Evolutionary conservation across 1,284 basidiomycete genomes (phyloP).

Genomic region (Fomitopsis pinicola): DNA sequence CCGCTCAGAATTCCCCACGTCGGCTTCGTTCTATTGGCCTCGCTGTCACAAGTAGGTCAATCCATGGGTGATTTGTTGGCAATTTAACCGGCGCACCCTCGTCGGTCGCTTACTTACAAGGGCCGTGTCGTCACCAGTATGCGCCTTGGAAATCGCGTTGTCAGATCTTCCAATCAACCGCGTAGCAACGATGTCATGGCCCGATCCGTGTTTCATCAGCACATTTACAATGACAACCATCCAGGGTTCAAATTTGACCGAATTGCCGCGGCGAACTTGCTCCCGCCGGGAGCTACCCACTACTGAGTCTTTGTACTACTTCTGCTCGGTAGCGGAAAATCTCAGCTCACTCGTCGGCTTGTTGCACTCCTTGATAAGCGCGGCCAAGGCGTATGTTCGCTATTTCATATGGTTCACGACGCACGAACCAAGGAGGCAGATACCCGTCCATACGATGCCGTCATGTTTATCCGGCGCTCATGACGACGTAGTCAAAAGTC

Average conservation of each 20-base stretch:
- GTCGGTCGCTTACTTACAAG: background rate
- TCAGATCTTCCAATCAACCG: background rate
- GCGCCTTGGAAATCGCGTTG: background rate
- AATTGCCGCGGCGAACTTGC: background rate
- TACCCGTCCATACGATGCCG: background rate
- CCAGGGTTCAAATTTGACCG: background rate
- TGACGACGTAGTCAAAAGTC: conserved; percentile 1
- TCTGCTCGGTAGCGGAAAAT: background rate
- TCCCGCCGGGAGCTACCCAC: background rate
- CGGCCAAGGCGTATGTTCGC: background rate
- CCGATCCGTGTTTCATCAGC: background rate
- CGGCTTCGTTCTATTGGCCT: too few species aligned
- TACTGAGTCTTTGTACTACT: background rate
- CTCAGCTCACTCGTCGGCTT: background rate
- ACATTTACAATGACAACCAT: background rate
- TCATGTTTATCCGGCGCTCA: background rate
- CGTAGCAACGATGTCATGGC: background rate
- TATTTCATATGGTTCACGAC: background rate
- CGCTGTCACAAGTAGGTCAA: background rate
- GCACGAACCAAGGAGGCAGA: background rate
- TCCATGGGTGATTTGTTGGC: background rate
- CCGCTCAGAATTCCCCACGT: background rate
- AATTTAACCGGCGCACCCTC: background rate
- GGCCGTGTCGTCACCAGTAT: background rate
- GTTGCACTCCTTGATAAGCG: background rate